Evolutionary conservation across 2,329 filamentous ascomycete species (phyloP).

Genomic region (Mollisiaceae sp.): DNA sequence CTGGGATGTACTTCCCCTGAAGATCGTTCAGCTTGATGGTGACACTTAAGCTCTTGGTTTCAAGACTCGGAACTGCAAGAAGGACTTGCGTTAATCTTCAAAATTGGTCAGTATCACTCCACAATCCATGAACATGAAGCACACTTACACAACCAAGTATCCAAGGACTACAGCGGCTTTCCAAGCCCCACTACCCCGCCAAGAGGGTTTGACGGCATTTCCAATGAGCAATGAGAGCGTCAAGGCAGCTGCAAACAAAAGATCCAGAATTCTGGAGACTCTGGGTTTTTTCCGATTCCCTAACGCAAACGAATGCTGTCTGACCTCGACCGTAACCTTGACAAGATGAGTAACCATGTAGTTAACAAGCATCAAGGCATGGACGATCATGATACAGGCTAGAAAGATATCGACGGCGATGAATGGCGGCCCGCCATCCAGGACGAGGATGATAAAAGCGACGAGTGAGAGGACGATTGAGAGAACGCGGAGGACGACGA

Average conservation of each 20-base stretch:
- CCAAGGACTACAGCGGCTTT: slow-evolving; percentile 23
- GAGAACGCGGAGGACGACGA: slow-evolving; percentile 16
- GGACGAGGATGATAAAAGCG: slow-evolving; percentile 21
- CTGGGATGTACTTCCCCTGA: slow-evolving; percentile 17
- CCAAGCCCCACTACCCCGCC: slow-evolving; percentile 17
- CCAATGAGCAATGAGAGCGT: slow-evolving; percentile 22
- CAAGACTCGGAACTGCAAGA: slow-evolving; percentile 69
- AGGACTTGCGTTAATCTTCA: slow-evolving; percentile 17
- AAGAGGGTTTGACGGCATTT: slow-evolving; percentile 3
- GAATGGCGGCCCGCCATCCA: slow-evolving; percentile 20
- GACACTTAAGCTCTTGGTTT: slow-evolving; percentile 64
- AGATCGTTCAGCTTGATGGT: slow-evolving; percentile 22
- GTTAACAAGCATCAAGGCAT: slow-evolving; percentile 23
- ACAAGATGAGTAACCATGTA: slow-evolving; percentile 23
- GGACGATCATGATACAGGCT: slow-evolving; percentile 23
- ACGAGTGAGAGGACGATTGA: slow-evolving; percentile 17
- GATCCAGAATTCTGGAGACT: slow-evolving; percentile 21
- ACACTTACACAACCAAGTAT: slow-evolving; percentile 31
- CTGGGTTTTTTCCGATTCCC: slow-evolving; percentile 13
- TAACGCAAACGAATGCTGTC: slow-evolving; percentile 16
- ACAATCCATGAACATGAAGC: neutral
- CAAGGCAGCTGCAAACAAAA: slow-evolving; percentile 19
- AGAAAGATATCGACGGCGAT: slow-evolving; percentile 24
- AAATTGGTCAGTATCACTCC: neutral
- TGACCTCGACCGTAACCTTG: slow-evolving; percentile 27